phyloP scores from a whole-genome alignment of 768 basidiomycete species.

The Mycena albidolilacea region DNA sequence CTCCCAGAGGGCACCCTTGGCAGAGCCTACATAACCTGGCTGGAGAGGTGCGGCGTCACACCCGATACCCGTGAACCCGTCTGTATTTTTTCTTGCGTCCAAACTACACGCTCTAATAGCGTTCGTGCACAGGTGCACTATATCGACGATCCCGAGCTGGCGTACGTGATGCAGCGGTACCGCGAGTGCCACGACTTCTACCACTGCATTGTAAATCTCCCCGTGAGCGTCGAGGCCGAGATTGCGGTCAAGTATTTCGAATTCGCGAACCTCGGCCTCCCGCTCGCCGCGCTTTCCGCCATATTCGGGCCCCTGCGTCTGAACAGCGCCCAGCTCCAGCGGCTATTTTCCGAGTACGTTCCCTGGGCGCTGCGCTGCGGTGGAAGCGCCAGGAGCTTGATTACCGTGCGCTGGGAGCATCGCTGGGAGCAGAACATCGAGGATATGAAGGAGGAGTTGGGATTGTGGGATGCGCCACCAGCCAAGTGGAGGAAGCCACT shows the following conservation, averaged over 20 bases:
- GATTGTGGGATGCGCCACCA: conserved; percentile 87
- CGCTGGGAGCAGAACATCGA: conserved; percentile 89
- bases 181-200: conserved; percentile 99
- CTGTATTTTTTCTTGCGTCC: conserved; percentile 37
- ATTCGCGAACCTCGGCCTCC: conserved; percentile 91
- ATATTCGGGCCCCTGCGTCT: conserved; percentile 86
- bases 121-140: conserved; percentile 82
- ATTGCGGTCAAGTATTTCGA: conserved; percentile 96
- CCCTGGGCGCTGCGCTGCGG: conserved; percentile 95
- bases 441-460: conserved; percentile 88
- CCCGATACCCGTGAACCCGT: conserved; percentile 96
- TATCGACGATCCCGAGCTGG: conserved; percentile 94
- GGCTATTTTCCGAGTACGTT: conserved; percentile 85
- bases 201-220: conserved; percentile 91
- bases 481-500: conserved; percentile 79
- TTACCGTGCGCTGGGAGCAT: conserved; percentile 97
- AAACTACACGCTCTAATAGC: not conserved
- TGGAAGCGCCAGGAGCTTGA: conserved; percentile 78
- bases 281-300: conserved; percentile 88
- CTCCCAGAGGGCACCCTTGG: conserved; percentile 90
- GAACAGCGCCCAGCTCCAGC: conserved; percentile 63
- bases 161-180: conserved; percentile 98
- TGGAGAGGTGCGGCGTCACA: conserved; percentile 88
- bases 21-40: conserved; percentile 89
- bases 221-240: conserved; percentile 92